These are phyloP conservation scores for Camelina sativa DNA, from an alignment of 345 rosid genomes.

Conservation along the genomic window DNA sequence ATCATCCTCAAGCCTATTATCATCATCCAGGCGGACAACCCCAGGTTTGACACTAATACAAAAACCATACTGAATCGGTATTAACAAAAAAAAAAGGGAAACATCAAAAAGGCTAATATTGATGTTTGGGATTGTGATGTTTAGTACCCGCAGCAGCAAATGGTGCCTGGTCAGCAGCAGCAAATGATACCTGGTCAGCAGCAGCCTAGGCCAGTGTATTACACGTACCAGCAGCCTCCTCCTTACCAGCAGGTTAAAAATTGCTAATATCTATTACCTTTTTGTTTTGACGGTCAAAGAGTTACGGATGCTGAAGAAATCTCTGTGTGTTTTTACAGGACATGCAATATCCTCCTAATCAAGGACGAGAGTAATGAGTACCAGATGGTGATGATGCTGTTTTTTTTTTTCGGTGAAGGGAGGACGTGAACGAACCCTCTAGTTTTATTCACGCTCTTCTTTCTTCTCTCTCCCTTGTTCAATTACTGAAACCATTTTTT, in stretches of 20 bases:
- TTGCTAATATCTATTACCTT: conserved; percentile 19
- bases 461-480: conserved; percentile 1
- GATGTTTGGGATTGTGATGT: conserved; percentile 24
- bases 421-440: conserved; percentile 4
- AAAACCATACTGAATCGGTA: not conserved
- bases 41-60: conserved; percentile 54
- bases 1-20: conserved; percentile 64
- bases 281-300: not conserved
- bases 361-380: conserved; percentile 31
- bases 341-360: conserved; percentile 23
- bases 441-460: conserved; percentile 10
- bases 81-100: not conserved
- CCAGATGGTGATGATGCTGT: conserved; percentile 21
- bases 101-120: not conserved
- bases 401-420: conserved; percentile 18
- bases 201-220: conserved; percentile 56
- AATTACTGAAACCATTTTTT: conserved; percentile 11
- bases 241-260: conserved; percentile 73
- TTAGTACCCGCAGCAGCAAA: conserved; percentile 60
- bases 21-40: conserved; percentile 73
- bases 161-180: conserved; percentile 75
- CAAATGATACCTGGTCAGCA: conserved; percentile 73
- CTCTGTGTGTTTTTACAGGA: conserved; percentile 22
- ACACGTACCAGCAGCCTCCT: conserved; percentile 54
- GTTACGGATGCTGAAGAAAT: conserved; percentile 29